Conservation (phyloP, 805 yeast species). For the Schizosaccharomyces japonicus region DNA sequence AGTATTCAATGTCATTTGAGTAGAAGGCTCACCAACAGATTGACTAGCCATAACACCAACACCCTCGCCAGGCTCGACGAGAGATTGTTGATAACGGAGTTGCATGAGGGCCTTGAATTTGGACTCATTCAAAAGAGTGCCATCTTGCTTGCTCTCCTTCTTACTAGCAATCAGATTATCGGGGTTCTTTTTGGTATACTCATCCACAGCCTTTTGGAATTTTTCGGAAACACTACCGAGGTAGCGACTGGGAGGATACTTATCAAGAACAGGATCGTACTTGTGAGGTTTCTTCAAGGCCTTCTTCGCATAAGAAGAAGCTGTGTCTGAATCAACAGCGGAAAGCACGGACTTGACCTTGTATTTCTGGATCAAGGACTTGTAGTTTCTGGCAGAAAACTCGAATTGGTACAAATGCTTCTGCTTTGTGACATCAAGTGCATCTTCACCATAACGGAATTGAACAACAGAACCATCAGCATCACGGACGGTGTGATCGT, state of each 20-base stretch:
- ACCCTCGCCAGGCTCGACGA: constrained; percentile 88
- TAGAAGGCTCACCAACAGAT: constrained; percentile 96
- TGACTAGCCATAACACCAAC: constrained; percentile 97
- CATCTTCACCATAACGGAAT: constrained; percentile 92
- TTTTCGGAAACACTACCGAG: constrained; percentile 82
- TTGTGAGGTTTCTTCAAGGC: constrained; percentile 36
- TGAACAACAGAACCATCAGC: constrained; percentile 77
- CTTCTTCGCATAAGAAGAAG: constrained; percentile 60
- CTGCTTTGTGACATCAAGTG: constrained; percentile 82
- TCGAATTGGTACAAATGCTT: constrained; percentile 81
- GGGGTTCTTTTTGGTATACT: constrained; percentile 31
- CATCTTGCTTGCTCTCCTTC: constrained; percentile 16
- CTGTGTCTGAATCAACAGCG: constrained; percentile 64
- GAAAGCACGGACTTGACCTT: constrained; percentile 40
- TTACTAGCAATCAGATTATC: constrained; percentile 29
- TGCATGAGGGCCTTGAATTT: constrained; percentile 84
- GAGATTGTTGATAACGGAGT: constrained; percentile 88
- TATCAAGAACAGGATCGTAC: constrained; percentile 72
- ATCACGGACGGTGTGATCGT: constrained; percentile 89
- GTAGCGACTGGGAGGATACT: constrained; percentile 68
- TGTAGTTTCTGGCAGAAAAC: constrained; percentile 80
- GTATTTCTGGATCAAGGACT: constrained; percentile 63
- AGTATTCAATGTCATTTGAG: constrained; percentile 93
- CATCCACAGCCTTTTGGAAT: constrained; percentile 61
- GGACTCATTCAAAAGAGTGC: not conserved